phyloP scores from a whole-genome alignment of 2,329 filamentous ascomycete species.

The Ophiocordyceps camponoti-floridani region DNA sequence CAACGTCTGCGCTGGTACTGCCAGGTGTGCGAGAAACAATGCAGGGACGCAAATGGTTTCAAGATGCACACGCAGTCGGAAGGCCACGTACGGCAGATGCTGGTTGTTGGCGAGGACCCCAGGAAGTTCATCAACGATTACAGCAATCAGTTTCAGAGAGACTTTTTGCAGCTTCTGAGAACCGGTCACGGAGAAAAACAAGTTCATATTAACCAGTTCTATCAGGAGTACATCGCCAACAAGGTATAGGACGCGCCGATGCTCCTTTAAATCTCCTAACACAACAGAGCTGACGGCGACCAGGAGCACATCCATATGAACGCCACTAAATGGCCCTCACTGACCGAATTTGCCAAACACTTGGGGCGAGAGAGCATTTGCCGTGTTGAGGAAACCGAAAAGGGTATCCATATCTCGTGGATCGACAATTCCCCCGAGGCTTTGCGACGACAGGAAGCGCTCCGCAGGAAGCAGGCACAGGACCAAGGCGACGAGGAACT shows the following conservation, averaged over 20 bases:
- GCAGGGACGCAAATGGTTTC: conserved; percentile 74
- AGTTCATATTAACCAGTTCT: conserved; percentile 81
- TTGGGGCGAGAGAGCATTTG: conserved; percentile 77
- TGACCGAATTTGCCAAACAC: conserved; percentile 82
- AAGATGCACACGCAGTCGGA: conserved; percentile 78
- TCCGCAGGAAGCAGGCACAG: conserved; percentile 67
- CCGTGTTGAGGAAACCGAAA: conserved; percentile 72
- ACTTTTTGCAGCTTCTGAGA: conserved; percentile 60
- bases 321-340: conserved; percentile 67
- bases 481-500: conserved; percentile 83
- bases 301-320: conserved; percentile 81
- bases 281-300: background rate
- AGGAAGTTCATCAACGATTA: conserved; percentile 71
- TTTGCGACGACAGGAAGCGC: conserved; percentile 59
- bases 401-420: conserved; percentile 76
- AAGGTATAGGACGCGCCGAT: conserved; percentile 20
- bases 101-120: conserved; percentile 72
- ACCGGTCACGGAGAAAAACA: conserved; percentile 84
- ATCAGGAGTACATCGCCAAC: conserved; percentile 80
- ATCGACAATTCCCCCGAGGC: conserved; percentile 84
- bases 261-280: background rate
- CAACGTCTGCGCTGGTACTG: conserved; percentile 88
- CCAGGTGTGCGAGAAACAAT: conserved; percentile 49
- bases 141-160: conserved; percentile 61
- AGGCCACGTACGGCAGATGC: conserved; percentile 75